Percentiles rank a stretch among this genome's conserved stretches.
These are phyloP conservation scores for Alisma plantagoaquatica DNA, from an alignment of 106 monocot species.

Conservation along the genomic window DNA sequence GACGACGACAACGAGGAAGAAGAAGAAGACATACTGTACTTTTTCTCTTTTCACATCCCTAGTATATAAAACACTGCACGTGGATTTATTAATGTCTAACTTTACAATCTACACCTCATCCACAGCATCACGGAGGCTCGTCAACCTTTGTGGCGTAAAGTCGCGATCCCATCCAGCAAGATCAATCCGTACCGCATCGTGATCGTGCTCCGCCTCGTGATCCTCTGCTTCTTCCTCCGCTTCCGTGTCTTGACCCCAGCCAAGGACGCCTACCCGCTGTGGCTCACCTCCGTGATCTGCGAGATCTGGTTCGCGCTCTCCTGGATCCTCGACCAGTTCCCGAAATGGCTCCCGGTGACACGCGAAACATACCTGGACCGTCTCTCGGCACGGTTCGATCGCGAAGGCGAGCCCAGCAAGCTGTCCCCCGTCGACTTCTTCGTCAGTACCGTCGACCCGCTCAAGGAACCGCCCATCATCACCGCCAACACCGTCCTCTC, in stretches of 20 bases:
- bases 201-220: slow-evolving; percentile 67
- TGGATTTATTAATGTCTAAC: neutral
- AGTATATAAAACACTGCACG: too few relatives aligned
- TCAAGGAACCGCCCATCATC: slow-evolving; percentile 94
- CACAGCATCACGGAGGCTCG: slow-evolving; percentile 75
- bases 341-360: slow-evolving; percentile 84
- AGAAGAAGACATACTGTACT: slow-evolving; percentile 70
- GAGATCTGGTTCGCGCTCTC: slow-evolving; percentile 98
- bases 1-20: slow-evolving; percentile 52
- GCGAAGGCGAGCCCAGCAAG: slow-evolving; percentile 42
- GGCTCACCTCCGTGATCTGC: slow-evolving; percentile 87
- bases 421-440: slow-evolving; percentile 79
- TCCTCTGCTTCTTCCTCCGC: slow-evolving; percentile 78
- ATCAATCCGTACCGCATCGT: slow-evolving; percentile 95
- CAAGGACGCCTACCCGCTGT: slow-evolving; percentile 70
- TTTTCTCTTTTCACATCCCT: too few relatives aligned
- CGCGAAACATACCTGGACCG: slow-evolving; percentile 92
- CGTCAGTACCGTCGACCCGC: slow-evolving; percentile 85
- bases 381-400: slow-evolving; percentile 69
- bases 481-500: slow-evolving; percentile 96
- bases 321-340: slow-evolving; percentile 96
- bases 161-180: slow-evolving; percentile 71
- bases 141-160: slow-evolving; percentile 92
- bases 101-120: neutral
- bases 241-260: slow-evolving; percentile 82